These are phyloP conservation scores for Suaeda aralocaspica DNA, from an alignment of 148 eudicot species.

Conservation along the genomic window DNA sequence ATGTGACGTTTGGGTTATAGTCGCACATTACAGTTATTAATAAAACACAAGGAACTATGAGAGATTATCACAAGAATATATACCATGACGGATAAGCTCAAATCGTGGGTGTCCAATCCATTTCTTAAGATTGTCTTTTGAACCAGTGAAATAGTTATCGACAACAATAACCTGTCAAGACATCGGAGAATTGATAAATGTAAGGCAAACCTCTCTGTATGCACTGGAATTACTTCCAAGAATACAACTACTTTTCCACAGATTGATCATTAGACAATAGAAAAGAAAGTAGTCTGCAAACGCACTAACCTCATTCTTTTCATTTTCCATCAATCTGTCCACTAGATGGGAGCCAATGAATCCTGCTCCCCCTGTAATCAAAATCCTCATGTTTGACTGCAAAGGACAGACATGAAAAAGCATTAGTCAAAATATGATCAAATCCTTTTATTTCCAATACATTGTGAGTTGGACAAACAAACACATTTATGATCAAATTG, in stretches of 20 bases:
- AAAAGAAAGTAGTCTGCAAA: not conserved
- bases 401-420: constrained; percentile 11
- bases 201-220: not conserved
- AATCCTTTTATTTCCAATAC: not conserved
- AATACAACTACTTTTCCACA: not conserved
- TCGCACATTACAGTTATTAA: not conserved
- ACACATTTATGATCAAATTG: not conserved
- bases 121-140: constrained; percentile 75
- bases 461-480: not conserved
- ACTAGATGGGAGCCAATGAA: constrained; percentile 96
- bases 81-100: constrained; percentile 96
- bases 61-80: not conserved
- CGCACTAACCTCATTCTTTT: constrained; percentile 74
- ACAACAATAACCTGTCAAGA: constrained; percentile 71
- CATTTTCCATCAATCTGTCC: constrained; percentile 84
- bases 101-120: constrained; percentile 96
- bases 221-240: not conserved
- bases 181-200: not conserved
- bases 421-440: constrained; percentile 12
- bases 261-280: not conserved
- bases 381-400: constrained; percentile 92
- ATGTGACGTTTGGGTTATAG: not conserved
- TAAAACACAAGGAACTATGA: not conserved
- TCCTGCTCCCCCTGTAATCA: constrained; percentile 95
- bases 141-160: constrained; percentile 89